These are phyloP conservation scores for Coniferiporia sulphurascens DNA, from an alignment of 1,284 basidiomycete genomes.

Conservation along the genomic window DNA sequence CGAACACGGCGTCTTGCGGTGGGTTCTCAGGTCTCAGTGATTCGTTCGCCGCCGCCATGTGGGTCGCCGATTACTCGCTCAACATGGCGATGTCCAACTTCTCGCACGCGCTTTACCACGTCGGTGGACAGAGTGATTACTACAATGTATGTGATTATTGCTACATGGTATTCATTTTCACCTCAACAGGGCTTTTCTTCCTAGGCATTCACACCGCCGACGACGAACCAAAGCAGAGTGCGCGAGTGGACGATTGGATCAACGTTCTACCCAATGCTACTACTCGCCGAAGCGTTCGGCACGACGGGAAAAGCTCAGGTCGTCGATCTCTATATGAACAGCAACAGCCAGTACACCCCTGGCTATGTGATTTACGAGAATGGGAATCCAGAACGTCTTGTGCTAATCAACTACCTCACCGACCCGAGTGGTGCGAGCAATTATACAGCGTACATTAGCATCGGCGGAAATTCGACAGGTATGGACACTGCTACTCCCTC, in stretches of 20 bases:
- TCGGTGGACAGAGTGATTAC: conserved; percentile 62
- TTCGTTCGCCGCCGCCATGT: conserved; percentile 66
- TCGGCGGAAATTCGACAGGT: conserved; percentile 40
- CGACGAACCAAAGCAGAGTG: conserved; percentile 53
- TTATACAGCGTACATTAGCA: conserved; percentile 40
- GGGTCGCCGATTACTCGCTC: conserved; percentile 63
- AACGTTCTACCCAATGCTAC: conserved; percentile 65
- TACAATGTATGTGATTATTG: conserved; percentile 49
- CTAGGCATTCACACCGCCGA: conserved; percentile 43
- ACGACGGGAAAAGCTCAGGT: conserved; percentile 53
- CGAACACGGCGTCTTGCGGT: conserved; percentile 78
- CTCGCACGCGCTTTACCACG: conserved; percentile 51
- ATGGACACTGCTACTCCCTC: conserved; percentile 34
- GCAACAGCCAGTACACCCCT: conserved; percentile 50
- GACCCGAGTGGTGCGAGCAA: conserved; percentile 49
- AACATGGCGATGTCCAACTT: conserved; percentile 61
- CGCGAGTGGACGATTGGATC: conserved; percentile 61
- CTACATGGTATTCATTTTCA: neutral
- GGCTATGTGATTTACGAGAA: conserved; percentile 72
- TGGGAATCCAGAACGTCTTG: conserved; percentile 49
- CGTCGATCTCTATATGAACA: conserved; percentile 52
- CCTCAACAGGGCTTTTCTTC: neutral
- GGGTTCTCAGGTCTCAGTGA: conserved; percentile 75
- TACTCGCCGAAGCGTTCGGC: conserved; percentile 66
- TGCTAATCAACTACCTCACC: conserved; percentile 65